Percentiles rank a stretch among this genome's conserved stretches.
Evolutionary conservation across 2,329 filamentous ascomycete species (phyloP).

Genomic region (Talaromyces verruculosus): DNA sequence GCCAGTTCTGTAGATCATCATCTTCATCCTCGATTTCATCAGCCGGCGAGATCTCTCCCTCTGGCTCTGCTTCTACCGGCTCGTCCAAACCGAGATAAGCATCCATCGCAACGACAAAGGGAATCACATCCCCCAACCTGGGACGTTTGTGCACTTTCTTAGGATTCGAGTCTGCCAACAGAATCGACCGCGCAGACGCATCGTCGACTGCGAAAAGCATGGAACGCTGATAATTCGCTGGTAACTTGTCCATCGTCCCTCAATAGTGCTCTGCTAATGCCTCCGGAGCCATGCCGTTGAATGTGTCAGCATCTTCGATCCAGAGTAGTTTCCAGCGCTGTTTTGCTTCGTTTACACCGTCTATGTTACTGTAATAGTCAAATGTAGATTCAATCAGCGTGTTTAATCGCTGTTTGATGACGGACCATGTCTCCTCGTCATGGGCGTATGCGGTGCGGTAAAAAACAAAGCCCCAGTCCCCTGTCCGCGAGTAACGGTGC

Average conservation of each 20-base stretch:
- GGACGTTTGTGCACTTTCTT: constrained; percentile 8
- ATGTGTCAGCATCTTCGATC: neutral
- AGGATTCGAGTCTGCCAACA: neutral
- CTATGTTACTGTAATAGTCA: constrained; percentile 15
- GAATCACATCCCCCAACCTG: constrained; percentile 10
- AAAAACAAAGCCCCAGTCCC: constrained; percentile 15
- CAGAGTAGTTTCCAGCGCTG: constrained; percentile 15
- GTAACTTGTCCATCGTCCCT: neutral
- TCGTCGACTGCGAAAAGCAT: constrained; percentile 15
- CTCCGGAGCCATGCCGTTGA: neutral
- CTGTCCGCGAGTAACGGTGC: neutral
- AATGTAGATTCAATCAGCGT: constrained; percentile 11
- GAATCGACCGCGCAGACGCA: constrained; percentile 6
- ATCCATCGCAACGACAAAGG: constrained; percentile 17
- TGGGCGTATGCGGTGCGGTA: constrained; percentile 12
- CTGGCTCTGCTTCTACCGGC: neutral
- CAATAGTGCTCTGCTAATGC: constrained; percentile 9
- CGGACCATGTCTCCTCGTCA: constrained; percentile 9
- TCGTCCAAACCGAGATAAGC: constrained; percentile 1
- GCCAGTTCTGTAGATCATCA: constrained; percentile 1
- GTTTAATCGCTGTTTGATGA: neutral
- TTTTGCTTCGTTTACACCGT: constrained; percentile 9
- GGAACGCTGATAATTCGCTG: constrained; percentile 10
- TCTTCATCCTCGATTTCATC: neutral
- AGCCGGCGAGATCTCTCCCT: neutral